A percentile compares a stretch with the other conserved stretches of the same genome.
These are phyloP conservation scores for Coemansia sp. DNA, from an alignment of 192 early-diverging fungal genomes.

Conservation along the genomic window DNA sequence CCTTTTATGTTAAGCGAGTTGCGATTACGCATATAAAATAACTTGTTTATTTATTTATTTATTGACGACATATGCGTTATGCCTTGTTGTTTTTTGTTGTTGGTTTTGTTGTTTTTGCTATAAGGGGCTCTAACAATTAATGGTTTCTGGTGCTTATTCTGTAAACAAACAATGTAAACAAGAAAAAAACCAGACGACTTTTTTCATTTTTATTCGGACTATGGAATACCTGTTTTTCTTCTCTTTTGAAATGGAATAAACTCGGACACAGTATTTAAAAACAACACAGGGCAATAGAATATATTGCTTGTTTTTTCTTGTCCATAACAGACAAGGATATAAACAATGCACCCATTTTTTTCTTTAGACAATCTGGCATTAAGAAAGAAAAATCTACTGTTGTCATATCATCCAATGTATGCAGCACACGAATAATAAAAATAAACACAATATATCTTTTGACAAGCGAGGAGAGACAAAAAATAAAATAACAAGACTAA, in stretches of 20 bases:
- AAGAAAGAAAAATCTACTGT: not conserved
- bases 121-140: not conserved
- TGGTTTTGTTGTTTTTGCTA: not conserved
- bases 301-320: not conserved
- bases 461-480: not conserved
- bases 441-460: not conserved
- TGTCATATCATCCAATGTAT: not conserved
- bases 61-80: not conserved
- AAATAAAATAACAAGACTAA: too few species aligned
- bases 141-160: not conserved
- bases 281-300: not conserved
- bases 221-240: not conserved
- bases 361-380: not conserved
- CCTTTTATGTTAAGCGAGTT: not conserved
- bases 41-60: not conserved
- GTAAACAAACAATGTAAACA: not conserved
- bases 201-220: not conserved
- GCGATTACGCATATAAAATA: not conserved
- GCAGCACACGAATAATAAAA: not conserved
- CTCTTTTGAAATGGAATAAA: not conserved
- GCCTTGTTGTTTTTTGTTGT: too few species aligned
- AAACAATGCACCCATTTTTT: not conserved
- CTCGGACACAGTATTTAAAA: not conserved
- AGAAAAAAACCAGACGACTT: not conserved
- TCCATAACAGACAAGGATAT: constrained; percentile 11